Evolutionary conservation across 179 eudicot species (phyloP), one percentile per base, ranked within the genome.

Genomic region (Corrigiola litoralis): DNA sequence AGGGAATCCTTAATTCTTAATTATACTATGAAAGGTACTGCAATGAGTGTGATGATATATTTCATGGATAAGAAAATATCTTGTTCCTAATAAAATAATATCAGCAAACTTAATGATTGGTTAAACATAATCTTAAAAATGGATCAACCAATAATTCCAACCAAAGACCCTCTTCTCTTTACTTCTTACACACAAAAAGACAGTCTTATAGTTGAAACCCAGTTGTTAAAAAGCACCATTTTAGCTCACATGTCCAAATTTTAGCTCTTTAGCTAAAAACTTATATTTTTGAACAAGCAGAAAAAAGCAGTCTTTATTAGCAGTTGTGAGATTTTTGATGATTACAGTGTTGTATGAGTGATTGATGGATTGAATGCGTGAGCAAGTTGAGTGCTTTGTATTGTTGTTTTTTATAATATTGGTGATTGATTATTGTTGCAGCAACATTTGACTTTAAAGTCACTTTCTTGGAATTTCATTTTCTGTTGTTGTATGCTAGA

Each of bases 401-500:
- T n/a, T n/a, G 29, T 34, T 23, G 18, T 20, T 2, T 20, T 6
- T 2, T 4, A 33, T 40, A 20, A 14, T 20, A n/a, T 9, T 44
- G 23, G 10, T 58, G 12, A 23, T 67, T 58, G 48, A 67, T 58
- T 68, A 10, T 58, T 17, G 52, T 40, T 68, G 45, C 40, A 68
- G 49, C 27, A 68, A 36, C 47, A 36, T 47, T 37, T 48, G 59
- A 49, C 59, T 50, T 37, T n/a, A 28, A 5, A 27, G 20, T 29
- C 58, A 14, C 42, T 54, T 28, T 21, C 23, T 24, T n/a, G 2
- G 13, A 1, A 3, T 3, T 6, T 40, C 34, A 40, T n/a, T 55
- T 66, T 66, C 9, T 31, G n/a, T 25, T 8, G 59, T 68, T 68
- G 58, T 48, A 21, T 49, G 66, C 42, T 69, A n/a, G 38, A 52